phyloP scores from a whole-genome alignment of 768 basidiomycete species.

The Lactarius hengduanensis region DNA sequence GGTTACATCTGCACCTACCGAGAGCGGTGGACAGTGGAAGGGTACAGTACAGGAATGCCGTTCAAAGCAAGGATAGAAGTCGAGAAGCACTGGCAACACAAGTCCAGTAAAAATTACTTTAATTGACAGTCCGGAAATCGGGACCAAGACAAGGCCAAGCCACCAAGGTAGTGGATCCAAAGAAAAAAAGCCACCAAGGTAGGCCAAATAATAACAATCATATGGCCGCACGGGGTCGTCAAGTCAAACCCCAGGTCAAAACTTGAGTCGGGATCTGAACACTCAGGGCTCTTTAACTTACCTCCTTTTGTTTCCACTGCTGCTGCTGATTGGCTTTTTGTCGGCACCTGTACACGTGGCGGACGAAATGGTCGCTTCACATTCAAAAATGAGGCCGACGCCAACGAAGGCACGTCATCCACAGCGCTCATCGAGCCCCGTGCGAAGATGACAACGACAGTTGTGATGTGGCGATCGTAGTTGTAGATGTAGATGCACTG shows the following conservation, averaged over 20 bases:
- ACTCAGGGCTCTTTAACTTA: background rate
- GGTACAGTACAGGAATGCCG: background rate
- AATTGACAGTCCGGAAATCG: background rate
- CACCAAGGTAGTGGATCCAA: background rate
- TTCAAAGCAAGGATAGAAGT: background rate
- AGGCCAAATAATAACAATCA: constrained; percentile 1
- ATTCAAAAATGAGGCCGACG: too few species aligned
- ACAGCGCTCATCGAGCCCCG: too few species aligned
- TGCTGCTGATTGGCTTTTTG: too few species aligned
- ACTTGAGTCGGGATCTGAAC: constrained; percentile 18
- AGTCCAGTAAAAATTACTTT: too few species aligned
- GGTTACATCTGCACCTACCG: background rate
- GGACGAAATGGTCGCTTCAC: too few species aligned
- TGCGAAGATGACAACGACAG: too few species aligned
- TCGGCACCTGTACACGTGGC: too few species aligned
- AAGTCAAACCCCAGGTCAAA: constrained; percentile 20
- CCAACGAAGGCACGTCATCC: too few species aligned
- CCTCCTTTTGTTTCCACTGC: background rate
- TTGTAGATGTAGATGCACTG: too few species aligned
- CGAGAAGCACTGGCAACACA: too few species aligned
- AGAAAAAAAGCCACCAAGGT: too few species aligned
- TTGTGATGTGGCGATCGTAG: too few species aligned
- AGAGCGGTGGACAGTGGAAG: background rate
- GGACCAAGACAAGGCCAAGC: background rate
- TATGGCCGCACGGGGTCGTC: constrained; percentile 22